phyloP scores from a whole-genome alignment of 2,329 filamentous ascomycete genomes.

The Paecilomyces dactylethromorphus region DNA sequence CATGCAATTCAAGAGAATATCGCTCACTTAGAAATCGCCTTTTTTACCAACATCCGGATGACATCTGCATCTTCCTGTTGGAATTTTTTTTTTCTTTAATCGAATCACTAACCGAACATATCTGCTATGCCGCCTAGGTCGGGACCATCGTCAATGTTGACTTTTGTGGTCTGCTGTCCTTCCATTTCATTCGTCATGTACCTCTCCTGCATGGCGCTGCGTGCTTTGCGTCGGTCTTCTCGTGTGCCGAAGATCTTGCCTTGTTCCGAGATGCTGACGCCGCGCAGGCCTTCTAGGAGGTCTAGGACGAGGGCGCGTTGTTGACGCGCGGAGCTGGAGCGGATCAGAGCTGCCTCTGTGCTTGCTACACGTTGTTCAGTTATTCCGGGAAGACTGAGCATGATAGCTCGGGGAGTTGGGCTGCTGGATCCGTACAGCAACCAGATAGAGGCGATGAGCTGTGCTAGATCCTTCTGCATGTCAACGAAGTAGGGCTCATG shows the following conservation, averaged over 20 bases:
- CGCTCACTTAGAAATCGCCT: background rate
- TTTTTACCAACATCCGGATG: background rate
- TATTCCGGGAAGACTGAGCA: conserved; percentile 76
- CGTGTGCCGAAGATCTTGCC: conserved; percentile 61
- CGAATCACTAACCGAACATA: conserved; percentile 41
- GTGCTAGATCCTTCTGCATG: conserved; percentile 83
- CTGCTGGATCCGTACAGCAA: conserved; percentile 66
- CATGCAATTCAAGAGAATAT: background rate
- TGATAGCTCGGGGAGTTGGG: conserved; percentile 63
- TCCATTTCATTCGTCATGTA: conserved; percentile 41
- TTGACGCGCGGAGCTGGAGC: conserved; percentile 57
- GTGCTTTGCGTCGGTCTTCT: conserved; percentile 36
- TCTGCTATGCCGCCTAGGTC: conserved; percentile 48
- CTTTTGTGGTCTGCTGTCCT: conserved; percentile 31
- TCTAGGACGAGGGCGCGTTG: conserved; percentile 79
- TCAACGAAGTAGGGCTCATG: conserved; percentile 97
- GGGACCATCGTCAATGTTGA: conserved; percentile 40
- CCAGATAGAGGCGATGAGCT: conserved; percentile 79
- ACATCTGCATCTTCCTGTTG: background rate
- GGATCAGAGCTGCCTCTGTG: conserved; percentile 53
- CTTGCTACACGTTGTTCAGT: conserved; percentile 59
- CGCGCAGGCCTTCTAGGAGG: conserved; percentile 76
- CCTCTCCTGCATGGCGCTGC: conserved; percentile 34
- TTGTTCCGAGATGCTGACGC: conserved; percentile 87
- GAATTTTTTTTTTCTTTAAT: no score